Percentiles rank a stretch among this genome's conserved stretches.
phyloP scores from a whole-genome alignment of 2,329 filamentous ascomycete species.

The Trichoderma semiorbis region DNA sequence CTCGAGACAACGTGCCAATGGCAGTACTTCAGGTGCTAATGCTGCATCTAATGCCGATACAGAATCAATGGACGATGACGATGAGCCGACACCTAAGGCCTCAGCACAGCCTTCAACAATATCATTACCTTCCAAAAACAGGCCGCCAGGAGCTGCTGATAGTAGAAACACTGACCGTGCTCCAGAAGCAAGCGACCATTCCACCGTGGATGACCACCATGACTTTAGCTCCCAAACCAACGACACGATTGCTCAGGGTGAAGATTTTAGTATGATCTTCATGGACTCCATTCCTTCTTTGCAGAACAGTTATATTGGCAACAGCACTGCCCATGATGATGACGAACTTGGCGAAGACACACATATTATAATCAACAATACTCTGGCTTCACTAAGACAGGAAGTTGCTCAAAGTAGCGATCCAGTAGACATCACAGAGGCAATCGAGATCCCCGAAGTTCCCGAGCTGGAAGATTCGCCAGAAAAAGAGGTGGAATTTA shows the following conservation, averaged over 20 bases:
- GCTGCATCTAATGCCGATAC: constrained; percentile 21
- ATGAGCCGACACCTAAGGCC: constrained; percentile 37
- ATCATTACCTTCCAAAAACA: constrained; percentile 16
- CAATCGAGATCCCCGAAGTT: constrained; percentile 15
- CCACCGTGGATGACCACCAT: constrained; percentile 32
- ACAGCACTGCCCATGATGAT: constrained; percentile 29
- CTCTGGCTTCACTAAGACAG: constrained; percentile 49
- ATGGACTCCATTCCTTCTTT: constrained; percentile 53
- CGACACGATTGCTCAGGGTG: constrained; percentile 47
- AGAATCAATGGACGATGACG: constrained; percentile 38
- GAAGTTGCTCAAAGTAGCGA: constrained; percentile 20
- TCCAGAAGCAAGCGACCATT: constrained; percentile 33
- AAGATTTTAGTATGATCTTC: constrained; percentile 59
- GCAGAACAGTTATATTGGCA: constrained; percentile 36
- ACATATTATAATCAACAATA: constrained; percentile 54
- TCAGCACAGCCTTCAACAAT: constrained; percentile 18
- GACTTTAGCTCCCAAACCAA: constrained; percentile 27
- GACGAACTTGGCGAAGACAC: constrained; percentile 55
- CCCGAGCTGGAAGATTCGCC: neutral
- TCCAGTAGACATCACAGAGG: constrained; percentile 11
- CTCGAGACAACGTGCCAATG: constrained; percentile 9
- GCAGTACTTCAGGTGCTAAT: neutral
- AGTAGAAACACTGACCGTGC: constrained; percentile 29
- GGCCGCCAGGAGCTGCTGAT: constrained; percentile 17
- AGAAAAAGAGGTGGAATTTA: neutral